A percentile compares a stretch with the other conserved stretches of the same genome.
phyloP scores from a whole-genome alignment of 495 filamentous ascomycete species.

The Aspergillus hancockii region DNA sequence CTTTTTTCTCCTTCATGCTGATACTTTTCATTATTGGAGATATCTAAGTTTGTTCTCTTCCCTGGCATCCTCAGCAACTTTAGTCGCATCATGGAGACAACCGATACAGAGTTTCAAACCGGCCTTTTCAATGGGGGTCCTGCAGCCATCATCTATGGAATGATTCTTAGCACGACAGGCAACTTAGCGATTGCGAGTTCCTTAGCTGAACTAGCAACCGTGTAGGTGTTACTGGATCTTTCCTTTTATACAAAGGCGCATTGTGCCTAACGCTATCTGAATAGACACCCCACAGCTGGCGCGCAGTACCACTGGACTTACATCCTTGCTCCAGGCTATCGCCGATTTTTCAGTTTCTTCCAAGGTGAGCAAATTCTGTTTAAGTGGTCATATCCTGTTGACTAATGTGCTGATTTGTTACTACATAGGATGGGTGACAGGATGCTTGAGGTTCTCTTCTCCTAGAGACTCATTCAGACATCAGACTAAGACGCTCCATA shows the following conservation, averaged over 20 bases:
- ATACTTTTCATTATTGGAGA: constrained; percentile 23
- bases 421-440: constrained; percentile 35
- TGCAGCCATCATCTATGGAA: constrained; percentile 31
- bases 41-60: constrained; percentile 39
- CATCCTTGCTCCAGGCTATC: constrained; percentile 41
- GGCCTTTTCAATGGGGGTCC: constrained; percentile 35
- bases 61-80: constrained; percentile 32
- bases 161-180: constrained; percentile 29
- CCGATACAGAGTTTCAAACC: constrained; percentile 26
- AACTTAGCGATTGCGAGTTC: constrained; percentile 31
- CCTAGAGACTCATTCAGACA: constrained; percentile 37
- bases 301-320: constrained; percentile 52
- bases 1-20: background rate
- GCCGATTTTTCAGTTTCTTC: constrained; percentile 45
- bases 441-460: background rate
- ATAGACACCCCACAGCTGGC: constrained; percentile 34
- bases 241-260: background rate
- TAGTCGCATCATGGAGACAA: constrained; percentile 37
- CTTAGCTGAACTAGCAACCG: constrained; percentile 38
- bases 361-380: constrained; percentile 35
- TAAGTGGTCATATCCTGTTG: constrained; percentile 22
- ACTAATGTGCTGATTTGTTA: background rate
- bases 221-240: constrained; percentile 22
- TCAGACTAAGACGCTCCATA: constrained; percentile 35
- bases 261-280: background rate